Evolutionary conservation across 495 filamentous ascomycete genomes (phyloP).

Genomic region (Penicillium canariense): DNA sequence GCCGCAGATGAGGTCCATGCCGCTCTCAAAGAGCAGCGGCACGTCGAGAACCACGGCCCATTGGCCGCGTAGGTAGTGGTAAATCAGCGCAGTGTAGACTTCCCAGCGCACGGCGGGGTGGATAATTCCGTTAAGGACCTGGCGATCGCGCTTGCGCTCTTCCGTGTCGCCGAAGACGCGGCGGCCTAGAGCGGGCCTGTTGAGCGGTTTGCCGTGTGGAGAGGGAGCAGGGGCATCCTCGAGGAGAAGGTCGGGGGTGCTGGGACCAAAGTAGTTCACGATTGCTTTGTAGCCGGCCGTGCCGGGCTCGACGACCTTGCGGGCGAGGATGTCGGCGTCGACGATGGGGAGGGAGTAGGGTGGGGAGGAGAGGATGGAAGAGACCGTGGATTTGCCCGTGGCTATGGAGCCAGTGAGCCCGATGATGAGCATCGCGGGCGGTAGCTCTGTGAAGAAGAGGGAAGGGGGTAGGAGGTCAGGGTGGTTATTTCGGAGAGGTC

Average conservation of each 20-base stretch:
- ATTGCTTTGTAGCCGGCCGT: slow-evolving; percentile 78
- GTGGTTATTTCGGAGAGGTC: not conserved
- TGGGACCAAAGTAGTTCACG: slow-evolving; percentile 71
- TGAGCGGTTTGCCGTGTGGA: slow-evolving; percentile 64
- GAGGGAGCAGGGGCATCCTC: slow-evolving; percentile 29
- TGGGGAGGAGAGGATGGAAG: slow-evolving; percentile 68
- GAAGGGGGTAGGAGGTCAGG: not conserved
- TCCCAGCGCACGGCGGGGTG: slow-evolving; percentile 80
- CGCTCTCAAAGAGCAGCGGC: slow-evolving; percentile 83
- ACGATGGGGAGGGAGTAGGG: slow-evolving; percentile 89
- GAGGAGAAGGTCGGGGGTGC: slow-evolving; percentile 80
- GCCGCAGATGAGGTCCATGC: slow-evolving; percentile 77
- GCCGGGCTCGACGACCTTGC: slow-evolving; percentile 87
- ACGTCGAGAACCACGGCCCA: slow-evolving; percentile 94
- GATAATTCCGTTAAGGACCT: slow-evolving; percentile 81
- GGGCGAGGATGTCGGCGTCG: slow-evolving; percentile 90
- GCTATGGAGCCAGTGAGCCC: slow-evolving; percentile 97
- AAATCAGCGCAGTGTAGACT: slow-evolving; percentile 65
- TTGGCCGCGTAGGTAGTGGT: slow-evolving; percentile 64
- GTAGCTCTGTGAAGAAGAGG: not conserved
- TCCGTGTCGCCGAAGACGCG: slow-evolving; percentile 77
- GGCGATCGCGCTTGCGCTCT: slow-evolving; percentile 62
- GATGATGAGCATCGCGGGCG: slow-evolving; percentile 78
- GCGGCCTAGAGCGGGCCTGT: slow-evolving; percentile 79
- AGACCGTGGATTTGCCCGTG: slow-evolving; percentile 97